Evolutionary conservation across 202 grass and related monocot species (phyloP).

Genomic region (Tripidium arundinaceum): DNA sequence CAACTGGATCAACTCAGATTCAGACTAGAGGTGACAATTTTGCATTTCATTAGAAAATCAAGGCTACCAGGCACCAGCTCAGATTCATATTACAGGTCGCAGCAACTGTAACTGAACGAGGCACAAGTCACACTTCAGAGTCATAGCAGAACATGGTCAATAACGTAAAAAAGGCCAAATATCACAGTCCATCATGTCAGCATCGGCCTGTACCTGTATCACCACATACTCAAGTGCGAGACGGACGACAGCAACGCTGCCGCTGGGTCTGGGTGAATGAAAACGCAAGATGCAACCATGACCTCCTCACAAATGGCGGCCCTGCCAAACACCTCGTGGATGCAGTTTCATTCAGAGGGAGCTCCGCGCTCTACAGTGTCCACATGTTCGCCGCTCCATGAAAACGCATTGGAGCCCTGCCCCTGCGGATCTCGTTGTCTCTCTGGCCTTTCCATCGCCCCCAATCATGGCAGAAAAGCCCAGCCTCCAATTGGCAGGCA

Average conservation of each 20-base stretch:
- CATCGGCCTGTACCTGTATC: too few species aligned
- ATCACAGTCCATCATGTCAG: background rate
- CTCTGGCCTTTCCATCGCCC: background rate
- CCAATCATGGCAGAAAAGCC: conserved; percentile 43
- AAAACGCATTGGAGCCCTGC: conserved; percentile 11
- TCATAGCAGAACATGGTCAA: background rate
- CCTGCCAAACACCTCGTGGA: background rate
- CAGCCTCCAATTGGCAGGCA: conserved; percentile 19
- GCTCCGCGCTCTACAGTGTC: background rate
- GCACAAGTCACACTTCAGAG: background rate
- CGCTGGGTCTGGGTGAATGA: background rate
- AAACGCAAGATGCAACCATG: background rate
- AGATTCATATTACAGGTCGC: background rate
- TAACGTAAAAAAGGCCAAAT: background rate
- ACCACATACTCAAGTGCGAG: too few species aligned
- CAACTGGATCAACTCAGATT: background rate
- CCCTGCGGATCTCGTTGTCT: conserved; percentile 12
- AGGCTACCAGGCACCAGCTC: background rate
- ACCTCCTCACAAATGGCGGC: conserved; percentile 14
- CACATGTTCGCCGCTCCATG: background rate
- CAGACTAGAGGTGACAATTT: background rate
- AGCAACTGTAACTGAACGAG: conserved; percentile 8
- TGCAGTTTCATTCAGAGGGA: background rate
- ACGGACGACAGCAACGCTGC: background rate
- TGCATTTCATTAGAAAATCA: background rate